Percentiles rank a stretch among this genome's conserved stretches.
Conservation (phyloP, 345 rosid genomes). For the Bruguiera sexangula region DNA sequence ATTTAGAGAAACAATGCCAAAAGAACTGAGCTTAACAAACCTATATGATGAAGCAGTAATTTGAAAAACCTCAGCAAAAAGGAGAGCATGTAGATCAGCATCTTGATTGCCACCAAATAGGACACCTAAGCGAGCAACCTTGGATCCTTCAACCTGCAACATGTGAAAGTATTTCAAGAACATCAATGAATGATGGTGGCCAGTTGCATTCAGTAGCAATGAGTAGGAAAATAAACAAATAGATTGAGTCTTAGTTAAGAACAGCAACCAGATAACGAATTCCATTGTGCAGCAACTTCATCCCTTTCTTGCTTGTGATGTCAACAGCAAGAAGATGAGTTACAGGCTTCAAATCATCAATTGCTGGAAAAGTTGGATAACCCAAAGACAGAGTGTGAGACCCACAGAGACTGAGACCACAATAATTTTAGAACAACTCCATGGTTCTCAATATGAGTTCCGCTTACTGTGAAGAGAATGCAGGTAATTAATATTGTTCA, state of each 20-base stretch:
- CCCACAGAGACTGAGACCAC: neutral
- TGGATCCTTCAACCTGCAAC: constrained; percentile 74
- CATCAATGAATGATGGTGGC: constrained; percentile 18
- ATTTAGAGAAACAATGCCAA: neutral
- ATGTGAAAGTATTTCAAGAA: constrained; percentile 24
- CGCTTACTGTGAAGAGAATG: constrained; percentile 85
- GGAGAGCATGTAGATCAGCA: constrained; percentile 51
- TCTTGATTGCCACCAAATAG: constrained; percentile 54
- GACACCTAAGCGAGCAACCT: constrained; percentile 78
- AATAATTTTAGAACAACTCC: neutral
- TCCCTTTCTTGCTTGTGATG: constrained; percentile 65
- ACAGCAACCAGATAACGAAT: constrained; percentile 71
- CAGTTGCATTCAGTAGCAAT: neutral
- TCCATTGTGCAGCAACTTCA: constrained; percentile 83
- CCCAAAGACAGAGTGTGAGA: constrained; percentile 4
- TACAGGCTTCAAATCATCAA: constrained; percentile 85
- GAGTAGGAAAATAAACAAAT: neutral
- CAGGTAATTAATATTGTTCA: constrained; percentile 69
- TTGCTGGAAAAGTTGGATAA: constrained; percentile 47
- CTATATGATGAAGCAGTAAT: constrained; percentile 66
- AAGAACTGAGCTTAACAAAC: constrained; percentile 39
- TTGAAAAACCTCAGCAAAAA: constrained; percentile 66
- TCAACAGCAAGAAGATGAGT: constrained; percentile 95
- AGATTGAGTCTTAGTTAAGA: neutral
- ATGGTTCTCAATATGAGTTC: constrained; percentile 9